phyloP scores from a whole-genome alignment of 345 rosid genomes.

The Populus ilicifolia region DNA sequence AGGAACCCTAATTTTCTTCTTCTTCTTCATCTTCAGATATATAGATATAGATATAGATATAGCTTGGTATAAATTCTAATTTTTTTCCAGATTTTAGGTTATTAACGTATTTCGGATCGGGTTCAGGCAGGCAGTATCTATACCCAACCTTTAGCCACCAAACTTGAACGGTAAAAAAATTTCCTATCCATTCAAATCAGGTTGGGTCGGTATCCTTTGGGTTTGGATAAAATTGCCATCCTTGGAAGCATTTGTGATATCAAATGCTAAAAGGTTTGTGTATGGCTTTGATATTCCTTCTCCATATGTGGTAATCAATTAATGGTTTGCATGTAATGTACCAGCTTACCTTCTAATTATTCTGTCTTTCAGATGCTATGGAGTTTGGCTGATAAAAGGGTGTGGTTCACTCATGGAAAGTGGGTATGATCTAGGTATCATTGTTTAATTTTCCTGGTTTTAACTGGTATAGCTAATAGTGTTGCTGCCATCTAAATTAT shows the following conservation, averaged over 20 bases:
- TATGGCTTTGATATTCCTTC: neutral
- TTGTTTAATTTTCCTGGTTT: constrained; percentile 51
- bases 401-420: constrained; percentile 69
- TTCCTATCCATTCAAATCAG: too few species aligned
- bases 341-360: neutral
- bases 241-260: constrained; percentile 21
- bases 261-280: neutral
- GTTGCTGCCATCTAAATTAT: constrained; percentile 54
- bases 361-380: constrained; percentile 54
- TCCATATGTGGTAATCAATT: neutral
- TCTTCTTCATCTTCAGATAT: too few species aligned
- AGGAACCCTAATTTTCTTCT: too few species aligned
- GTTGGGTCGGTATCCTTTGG: too few species aligned
- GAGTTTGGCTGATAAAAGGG: constrained; percentile 92
- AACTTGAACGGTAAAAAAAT: too few species aligned
- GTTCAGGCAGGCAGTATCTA: too few species aligned
- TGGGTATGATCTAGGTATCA: constrained; percentile 61
- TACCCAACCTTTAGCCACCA: too few species aligned
- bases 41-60: too few species aligned
- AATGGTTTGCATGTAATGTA: neutral
- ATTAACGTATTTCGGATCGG: too few species aligned
- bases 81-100: too few species aligned
- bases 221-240: too few species aligned
- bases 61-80: too few species aligned
- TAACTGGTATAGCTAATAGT: constrained; percentile 57